Conservation (phyloP, 1,139 yeast genomes). For the Yamadazyma friedrichii region DNA sequence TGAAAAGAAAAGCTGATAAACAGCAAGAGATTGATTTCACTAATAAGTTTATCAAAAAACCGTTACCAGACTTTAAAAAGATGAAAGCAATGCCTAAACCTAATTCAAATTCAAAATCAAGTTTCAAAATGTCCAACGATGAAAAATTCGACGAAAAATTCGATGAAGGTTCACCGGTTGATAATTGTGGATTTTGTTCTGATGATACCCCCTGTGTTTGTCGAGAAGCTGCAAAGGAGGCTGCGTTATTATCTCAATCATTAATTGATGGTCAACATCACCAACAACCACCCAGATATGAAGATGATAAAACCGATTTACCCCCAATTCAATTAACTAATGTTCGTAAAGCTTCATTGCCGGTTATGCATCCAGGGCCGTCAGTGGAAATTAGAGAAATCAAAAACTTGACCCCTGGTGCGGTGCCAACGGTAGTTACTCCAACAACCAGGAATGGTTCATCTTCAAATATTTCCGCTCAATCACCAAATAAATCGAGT, state of each 20-base stretch:
- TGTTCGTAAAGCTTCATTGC: slow-evolving; percentile 40
- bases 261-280: slow-evolving; percentile 17
- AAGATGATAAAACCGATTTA: slow-evolving; percentile 26
- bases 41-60: slow-evolving; percentile 38
- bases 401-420: slow-evolving; percentile 43
- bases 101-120: neutral
- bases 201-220: slow-evolving; percentile 93
- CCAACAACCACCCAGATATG: slow-evolving; percentile 6
- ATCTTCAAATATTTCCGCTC: neutral
- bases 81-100: slow-evolving; percentile 11
- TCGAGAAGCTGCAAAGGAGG: slow-evolving; percentile 74
- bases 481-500: slow-evolving; percentile 16
- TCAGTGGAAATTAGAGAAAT: slow-evolving; percentile 50
- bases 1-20: slow-evolving; percentile 29
- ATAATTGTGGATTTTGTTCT: slow-evolving; percentile 89
- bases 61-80: slow-evolving; percentile 41
- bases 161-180: slow-evolving; percentile 55
- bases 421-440: slow-evolving; percentile 37
- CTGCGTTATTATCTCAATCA: slow-evolving; percentile 35
- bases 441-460: slow-evolving; percentile 22
- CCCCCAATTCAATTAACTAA: slow-evolving; percentile 36
- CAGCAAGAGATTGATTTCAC: slow-evolving; percentile 56
- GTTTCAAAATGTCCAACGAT: no score
- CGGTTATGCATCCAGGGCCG: slow-evolving; percentile 70
- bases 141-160: slow-evolving; percentile 22